phyloP scores from a whole-genome alignment of 1,284 basidiomycete genomes.

The Calocybe gambosa region DNA sequence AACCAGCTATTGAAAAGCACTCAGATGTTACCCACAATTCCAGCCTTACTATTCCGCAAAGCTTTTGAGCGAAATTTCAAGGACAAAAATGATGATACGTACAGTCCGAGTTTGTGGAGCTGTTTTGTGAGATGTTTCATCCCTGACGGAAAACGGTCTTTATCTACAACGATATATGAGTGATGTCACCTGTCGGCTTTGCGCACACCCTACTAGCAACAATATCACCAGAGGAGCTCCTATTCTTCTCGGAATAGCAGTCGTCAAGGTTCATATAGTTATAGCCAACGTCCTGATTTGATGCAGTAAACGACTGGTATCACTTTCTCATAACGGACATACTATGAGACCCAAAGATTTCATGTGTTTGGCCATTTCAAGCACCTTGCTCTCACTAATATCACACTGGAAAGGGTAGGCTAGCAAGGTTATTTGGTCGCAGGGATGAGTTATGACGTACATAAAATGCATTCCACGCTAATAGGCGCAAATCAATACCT shows the following conservation, averaged over 20 bases:
- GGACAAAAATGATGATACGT: slow-evolving; percentile 17
- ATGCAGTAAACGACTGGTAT: background rate
- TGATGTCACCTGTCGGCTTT: background rate
- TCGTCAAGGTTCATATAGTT: slow-evolving; percentile 48
- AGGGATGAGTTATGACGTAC: slow-evolving; percentile 23
- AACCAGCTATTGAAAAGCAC: too few relatives aligned
- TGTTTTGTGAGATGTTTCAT: slow-evolving; percentile 41
- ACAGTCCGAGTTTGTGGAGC: slow-evolving; percentile 44
- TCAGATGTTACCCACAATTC: slow-evolving; percentile 18
- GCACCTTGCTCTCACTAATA: slow-evolving; percentile 44
- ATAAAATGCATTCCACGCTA: slow-evolving; percentile 55
- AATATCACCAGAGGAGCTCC: slow-evolving; percentile 38
- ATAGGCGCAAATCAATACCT: background rate
- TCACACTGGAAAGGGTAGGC: slow-evolving; percentile 34
- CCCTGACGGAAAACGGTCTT: slow-evolving; percentile 33
- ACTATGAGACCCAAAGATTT: slow-evolving; percentile 36
- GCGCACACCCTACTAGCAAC: slow-evolving; percentile 27
- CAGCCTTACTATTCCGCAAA: slow-evolving; percentile 13
- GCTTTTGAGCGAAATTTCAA: background rate
- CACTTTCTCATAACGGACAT: background rate
- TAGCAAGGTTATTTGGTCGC: background rate
- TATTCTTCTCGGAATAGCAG: slow-evolving; percentile 45
- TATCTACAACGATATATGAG: slow-evolving; percentile 20
- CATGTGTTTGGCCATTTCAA: slow-evolving; percentile 41
- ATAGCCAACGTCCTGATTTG: slow-evolving; percentile 40